These are phyloP conservation scores for Penicillium desertorum DNA, from an alignment of 495 filamentous ascomycete species.

Conservation along the genomic window DNA sequence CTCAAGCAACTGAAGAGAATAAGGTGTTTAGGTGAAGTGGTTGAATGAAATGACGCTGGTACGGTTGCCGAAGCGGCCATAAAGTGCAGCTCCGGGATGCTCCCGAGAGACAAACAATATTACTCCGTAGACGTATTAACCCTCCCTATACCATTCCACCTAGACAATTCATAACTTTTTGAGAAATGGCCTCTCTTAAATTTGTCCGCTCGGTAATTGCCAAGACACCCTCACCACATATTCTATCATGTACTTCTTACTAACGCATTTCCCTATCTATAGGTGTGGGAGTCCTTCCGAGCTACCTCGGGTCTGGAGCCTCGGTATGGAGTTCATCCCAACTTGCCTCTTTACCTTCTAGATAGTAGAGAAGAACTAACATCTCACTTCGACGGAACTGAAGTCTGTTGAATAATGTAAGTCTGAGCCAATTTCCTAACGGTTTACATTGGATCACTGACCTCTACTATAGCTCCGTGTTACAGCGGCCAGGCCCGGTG, in stretches of 20 bases:
- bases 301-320: conserved; percentile 82
- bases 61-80: conserved; percentile 36
- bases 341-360: neutral
- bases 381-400: neutral
- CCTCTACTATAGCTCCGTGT: conserved; percentile 62
- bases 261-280: conserved; percentile 12
- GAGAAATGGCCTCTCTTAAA: conserved; percentile 55
- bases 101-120: conserved; percentile 8
- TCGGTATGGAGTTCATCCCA: conserved; percentile 54
- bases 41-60: conserved; percentile 18
- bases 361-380: neutral
- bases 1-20: conserved; percentile 28
- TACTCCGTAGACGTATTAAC: neutral
- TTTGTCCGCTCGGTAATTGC: conserved; percentile 61
- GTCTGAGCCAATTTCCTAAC: neutral
- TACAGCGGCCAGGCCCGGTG: conserved; percentile 70
- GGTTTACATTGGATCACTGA: conserved; percentile 2
- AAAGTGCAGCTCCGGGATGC: conserved; percentile 37
- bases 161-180: neutral
- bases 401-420: conserved; percentile 47
- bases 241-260: neutral
- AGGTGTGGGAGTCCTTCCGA: conserved; percentile 84
- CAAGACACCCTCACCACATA: too few relatives aligned
- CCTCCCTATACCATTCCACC: neutral
- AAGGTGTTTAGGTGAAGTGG: conserved; percentile 14